Evolutionary conservation across 164 flowering plant genomes (phyloP), one percentile per base, ranked within the genome.

Genomic region (Amborella trichopoda): DNA sequence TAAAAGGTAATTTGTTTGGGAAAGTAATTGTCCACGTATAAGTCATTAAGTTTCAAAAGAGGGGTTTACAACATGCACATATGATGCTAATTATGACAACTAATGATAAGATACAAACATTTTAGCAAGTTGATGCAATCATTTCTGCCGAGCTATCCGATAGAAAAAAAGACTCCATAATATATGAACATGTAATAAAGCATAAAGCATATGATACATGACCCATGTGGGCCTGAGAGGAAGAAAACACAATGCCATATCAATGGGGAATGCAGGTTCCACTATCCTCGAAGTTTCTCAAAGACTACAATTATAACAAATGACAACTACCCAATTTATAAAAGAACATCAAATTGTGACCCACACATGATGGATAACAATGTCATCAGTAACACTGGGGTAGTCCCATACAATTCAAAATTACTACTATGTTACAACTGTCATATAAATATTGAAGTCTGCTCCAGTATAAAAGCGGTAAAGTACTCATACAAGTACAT

Each of bases 41-140:
- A 50, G 60, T 50, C 1, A 44, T 58, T 10, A 52, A 62, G 26
- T 58, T 53, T 12, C 55, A 58, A 19, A 62, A 66, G n/a, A 43
- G 17, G 50, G 62, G 65, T 0, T 22, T 53, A 0, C 55, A 60
- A 0, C 67, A 62, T 46, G 51, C 53, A 3, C 56, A 67, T 13
- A 17, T 62, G 4, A 13, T 67, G 12, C 9, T 67, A 2, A 58
- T 58, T 0, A n/a, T n/a, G n/a, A n/a, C n/a, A n/a, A n/a, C n/a
- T n/a, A n/a, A n/a, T n/a, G n/a, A n/a, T n/a, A n/a, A 6, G 58
- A 3, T 5, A 49, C 3, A 4, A 18, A 1, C 20, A 23, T 1
- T 26, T 2, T 5, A 66, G 59, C 19, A 2, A 58, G 40, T n/a
- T 41, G 65, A 66, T 27, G 12, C 10, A 13, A 14, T 21, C 37